phyloP scores from a whole-genome alignment of 139 green algal genomes.

The Gonium pectorale region DNA sequence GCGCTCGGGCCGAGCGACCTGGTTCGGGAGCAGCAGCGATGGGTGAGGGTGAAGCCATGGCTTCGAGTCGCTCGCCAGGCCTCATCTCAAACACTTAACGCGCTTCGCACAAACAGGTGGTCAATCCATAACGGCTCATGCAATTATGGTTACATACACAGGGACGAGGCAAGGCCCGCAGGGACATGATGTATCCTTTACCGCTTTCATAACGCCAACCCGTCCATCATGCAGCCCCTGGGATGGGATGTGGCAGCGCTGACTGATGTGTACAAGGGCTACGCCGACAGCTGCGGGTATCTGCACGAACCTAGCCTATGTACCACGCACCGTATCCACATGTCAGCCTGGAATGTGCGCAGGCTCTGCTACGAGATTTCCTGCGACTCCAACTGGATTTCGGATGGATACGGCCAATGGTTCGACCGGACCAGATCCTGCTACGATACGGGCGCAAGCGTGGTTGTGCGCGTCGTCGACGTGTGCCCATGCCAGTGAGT shows the following conservation, averaged over 20 bases:
- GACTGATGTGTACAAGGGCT: background rate
- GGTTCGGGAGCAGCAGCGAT: background rate
- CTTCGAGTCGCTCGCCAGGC: too few relatives aligned
- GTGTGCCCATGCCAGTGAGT: slow-evolving; percentile 36
- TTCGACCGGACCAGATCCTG: slow-evolving; percentile 30
- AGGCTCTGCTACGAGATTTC: slow-evolving; percentile 36
- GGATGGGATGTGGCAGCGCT: slow-evolving; percentile 20
- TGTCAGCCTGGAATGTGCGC: background rate
- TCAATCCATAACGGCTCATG: slow-evolving; percentile 4
- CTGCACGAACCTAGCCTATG: too few relatives aligned
- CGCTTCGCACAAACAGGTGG: background rate
- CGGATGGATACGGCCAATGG: background rate
- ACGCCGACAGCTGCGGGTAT: slow-evolving; percentile 23
- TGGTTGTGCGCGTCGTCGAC: slow-evolving; percentile 42
- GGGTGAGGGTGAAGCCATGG: background rate
- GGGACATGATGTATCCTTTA: too few relatives aligned
- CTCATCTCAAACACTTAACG: too few relatives aligned
- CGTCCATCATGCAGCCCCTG: too few relatives aligned
- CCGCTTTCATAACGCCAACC: too few relatives aligned
- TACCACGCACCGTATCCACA: too few relatives aligned
- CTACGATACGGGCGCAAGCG: slow-evolving; percentile 17
- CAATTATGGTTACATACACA: slow-evolving; percentile 14
- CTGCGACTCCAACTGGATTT: slow-evolving; percentile 3
- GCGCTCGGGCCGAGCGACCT: background rate
- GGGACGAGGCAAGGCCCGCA: too few relatives aligned